Conservation (phyloP, 257 asterid species). For the Linaria vulgaris region DNA sequence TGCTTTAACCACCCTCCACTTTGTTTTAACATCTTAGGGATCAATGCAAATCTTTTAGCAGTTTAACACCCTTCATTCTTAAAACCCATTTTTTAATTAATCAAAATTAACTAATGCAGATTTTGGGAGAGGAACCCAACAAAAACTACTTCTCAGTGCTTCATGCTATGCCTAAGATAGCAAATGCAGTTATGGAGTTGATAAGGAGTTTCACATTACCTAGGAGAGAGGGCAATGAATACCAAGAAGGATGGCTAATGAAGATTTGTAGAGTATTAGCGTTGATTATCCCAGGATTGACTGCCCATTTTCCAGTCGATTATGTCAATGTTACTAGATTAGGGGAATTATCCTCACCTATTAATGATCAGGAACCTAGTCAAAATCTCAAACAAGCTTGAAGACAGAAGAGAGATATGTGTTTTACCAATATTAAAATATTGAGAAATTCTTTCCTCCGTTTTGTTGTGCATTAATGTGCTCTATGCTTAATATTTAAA, state of each 20-base stretch:
- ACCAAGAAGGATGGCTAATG: slow-evolving; percentile 47
- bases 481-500: too few species aligned
- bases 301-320: slow-evolving; percentile 50
- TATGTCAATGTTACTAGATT: slow-evolving; percentile 58
- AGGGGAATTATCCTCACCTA: slow-evolving; percentile 32
- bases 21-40: too few species aligned
- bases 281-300: slow-evolving; percentile 51
- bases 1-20: too few species aligned
- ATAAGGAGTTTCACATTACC: slow-evolving; percentile 55
- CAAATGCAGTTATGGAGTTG: slow-evolving; percentile 51
- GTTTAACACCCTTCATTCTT: too few species aligned
- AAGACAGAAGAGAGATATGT: too few species aligned
- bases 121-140: slow-evolving; percentile 71
- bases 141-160: slow-evolving; percentile 67
- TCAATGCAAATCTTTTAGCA: too few species aligned
- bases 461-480: too few species aligned
- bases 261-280: slow-evolving; percentile 45
- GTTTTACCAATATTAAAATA: too few species aligned
- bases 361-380: slow-evolving; percentile 16
- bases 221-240: slow-evolving; percentile 43
- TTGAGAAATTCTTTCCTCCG: too few species aligned
- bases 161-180: slow-evolving; percentile 42
- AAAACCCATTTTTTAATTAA: too few species aligned
- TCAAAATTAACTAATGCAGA: too few species aligned
- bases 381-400: slow-evolving; percentile 17